phyloP scores from a whole-genome alignment of 441 rosid species.

The Metrosideros polymorpha region DNA sequence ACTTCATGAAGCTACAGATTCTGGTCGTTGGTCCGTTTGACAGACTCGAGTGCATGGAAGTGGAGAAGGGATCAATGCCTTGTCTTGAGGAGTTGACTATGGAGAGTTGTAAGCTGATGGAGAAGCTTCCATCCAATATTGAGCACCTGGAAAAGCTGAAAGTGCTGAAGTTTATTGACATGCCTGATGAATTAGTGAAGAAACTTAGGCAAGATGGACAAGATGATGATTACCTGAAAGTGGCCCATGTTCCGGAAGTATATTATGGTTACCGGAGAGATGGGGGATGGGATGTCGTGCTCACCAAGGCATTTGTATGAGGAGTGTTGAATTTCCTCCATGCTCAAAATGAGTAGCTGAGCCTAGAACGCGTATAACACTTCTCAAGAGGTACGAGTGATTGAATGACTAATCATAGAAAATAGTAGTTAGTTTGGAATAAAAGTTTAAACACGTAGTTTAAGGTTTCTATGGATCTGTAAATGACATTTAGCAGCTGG shows the following conservation, averaged over 20 bases:
- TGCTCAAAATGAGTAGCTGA: not conserved
- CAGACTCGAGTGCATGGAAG: not conserved
- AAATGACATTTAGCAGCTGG: not conserved
- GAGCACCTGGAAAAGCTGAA: not conserved
- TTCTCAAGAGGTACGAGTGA: not conserved
- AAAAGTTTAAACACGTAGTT: not conserved
- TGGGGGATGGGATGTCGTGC: not conserved
- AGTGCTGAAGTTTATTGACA: not conserved
- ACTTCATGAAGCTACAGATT: not conserved
- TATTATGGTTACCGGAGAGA: not conserved
- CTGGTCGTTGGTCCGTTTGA: not conserved
- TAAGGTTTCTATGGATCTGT: not conserved
- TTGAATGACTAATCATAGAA: not conserved
- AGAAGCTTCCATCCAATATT: not conserved
- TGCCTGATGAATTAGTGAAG: not conserved
- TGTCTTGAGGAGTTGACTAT: not conserved
- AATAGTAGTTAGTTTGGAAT: not conserved
- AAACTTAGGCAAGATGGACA: not conserved
- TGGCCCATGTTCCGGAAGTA: not conserved
- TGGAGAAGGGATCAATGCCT: not conserved
- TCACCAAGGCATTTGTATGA: not conserved
- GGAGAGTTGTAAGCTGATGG: not conserved
- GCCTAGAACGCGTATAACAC: not conserved
- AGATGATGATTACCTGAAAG: not conserved
- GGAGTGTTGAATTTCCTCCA: not conserved